A percentile compares a stretch with the other conserved stretches of the same genome.
phyloP scores from a whole-genome alignment of 129 eudicot genomes.

The Flaveria bidentis region DNA sequence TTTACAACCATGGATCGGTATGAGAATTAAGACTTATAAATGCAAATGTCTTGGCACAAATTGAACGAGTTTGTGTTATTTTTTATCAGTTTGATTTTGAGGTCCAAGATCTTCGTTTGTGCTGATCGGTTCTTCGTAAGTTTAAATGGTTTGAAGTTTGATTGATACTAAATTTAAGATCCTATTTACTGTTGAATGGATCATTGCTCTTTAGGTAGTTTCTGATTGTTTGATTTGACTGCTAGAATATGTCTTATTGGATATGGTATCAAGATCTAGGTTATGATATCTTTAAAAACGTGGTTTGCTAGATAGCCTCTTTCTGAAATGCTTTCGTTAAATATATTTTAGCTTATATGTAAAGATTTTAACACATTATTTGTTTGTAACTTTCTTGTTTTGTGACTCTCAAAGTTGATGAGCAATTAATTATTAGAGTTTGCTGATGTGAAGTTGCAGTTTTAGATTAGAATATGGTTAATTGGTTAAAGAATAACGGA shows the following conservation, averaged over 20 bases:
- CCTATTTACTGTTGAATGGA: not conserved
- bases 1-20: no score
- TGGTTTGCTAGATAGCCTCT: not conserved
- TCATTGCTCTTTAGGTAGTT: not conserved
- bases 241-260: not conserved
- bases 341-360: not conserved
- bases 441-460: slow-evolving; percentile 1
- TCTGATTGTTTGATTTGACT: not conserved
- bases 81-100: not conserved
- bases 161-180: not conserved
- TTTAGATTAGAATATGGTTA: not conserved
- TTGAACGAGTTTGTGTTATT: slow-evolving; percentile 13
- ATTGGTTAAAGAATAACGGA: not conserved
- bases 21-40: not conserved
- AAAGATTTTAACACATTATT: not conserved
- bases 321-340: not conserved
- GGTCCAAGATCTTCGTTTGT: slow-evolving; percentile 9
- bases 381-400: slow-evolving; percentile 8
- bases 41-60: not conserved
- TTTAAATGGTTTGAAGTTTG: not conserved
- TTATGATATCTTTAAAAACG: not conserved
- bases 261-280: slow-evolving; percentile 17
- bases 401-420: slow-evolving; percentile 3
- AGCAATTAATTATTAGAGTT: not conserved
- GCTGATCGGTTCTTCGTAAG: slow-evolving; percentile 1